Evolutionary conservation across 495 filamentous ascomycete species (phyloP).

Genomic region (Penicillium parvum): DNA sequence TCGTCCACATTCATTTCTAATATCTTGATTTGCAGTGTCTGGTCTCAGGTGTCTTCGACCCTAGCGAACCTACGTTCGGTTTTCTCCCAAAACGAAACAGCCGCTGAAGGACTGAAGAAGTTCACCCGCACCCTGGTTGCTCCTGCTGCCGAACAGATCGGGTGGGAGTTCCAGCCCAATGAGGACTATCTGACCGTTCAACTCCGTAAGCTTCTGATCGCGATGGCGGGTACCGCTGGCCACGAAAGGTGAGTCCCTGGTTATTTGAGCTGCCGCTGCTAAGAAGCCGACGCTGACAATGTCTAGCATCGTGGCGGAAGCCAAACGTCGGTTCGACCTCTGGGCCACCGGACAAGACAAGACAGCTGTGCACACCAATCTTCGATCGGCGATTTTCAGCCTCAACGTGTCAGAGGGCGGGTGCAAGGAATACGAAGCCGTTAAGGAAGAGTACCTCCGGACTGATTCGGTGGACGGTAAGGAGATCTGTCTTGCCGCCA

Average conservation of each 20-base stretch:
- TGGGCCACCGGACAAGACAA: constrained; percentile 63
- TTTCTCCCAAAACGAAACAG: constrained; percentile 54
- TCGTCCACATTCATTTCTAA: constrained; percentile 18
- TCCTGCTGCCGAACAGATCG: constrained; percentile 68
- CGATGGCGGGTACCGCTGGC: constrained; percentile 65
- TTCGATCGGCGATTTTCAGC: constrained; percentile 75
- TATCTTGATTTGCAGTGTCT: constrained; percentile 50
- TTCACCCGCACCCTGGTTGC: constrained; percentile 69
- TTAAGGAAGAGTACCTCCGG: constrained; percentile 76
- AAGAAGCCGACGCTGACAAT: constrained; percentile 23
- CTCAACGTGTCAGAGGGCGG: constrained; percentile 68
- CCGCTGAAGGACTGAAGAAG: constrained; percentile 63
- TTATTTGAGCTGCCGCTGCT: background rate
- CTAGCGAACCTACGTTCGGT: constrained; percentile 61
- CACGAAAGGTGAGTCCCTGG: constrained; percentile 59
- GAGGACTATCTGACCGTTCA: constrained; percentile 82
- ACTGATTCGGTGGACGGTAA: constrained; percentile 85
- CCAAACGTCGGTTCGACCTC: constrained; percentile 66
- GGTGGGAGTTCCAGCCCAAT: constrained; percentile 71
- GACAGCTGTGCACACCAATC: constrained; percentile 69
- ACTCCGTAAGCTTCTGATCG: constrained; percentile 73
- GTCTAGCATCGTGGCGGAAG: constrained; percentile 61
- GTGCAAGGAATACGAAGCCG: constrained; percentile 59
- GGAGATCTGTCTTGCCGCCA: constrained; percentile 71
- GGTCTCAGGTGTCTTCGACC: constrained; percentile 73